Evolutionary conservation across 1,139 yeast genomes (phyloP).

Genomic region (Taiozyma sp.): DNA sequence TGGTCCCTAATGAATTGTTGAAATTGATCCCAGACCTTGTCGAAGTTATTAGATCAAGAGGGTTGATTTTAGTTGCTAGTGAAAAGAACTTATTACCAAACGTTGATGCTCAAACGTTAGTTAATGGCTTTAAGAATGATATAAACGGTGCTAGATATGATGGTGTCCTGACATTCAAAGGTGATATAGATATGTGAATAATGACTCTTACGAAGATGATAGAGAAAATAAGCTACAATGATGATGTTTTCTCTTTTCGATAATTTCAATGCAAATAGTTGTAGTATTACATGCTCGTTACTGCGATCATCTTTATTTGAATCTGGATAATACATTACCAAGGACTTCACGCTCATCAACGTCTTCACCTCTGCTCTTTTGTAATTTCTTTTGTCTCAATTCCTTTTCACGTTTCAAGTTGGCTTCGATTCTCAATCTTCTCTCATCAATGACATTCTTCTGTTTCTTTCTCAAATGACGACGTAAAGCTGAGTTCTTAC

Average conservation of each 20-base stretch:
- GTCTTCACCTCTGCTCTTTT: conserved; percentile 46
- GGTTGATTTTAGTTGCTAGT: conserved; percentile 77
- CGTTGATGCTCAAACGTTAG: conserved; percentile 1
- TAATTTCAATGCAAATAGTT: neutral
- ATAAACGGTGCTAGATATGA: conserved; percentile 72
- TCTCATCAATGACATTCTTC: conserved; percentile 82
- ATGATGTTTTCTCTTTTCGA: neutral
- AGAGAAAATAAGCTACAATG: neutral
- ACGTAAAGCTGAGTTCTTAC: conserved; percentile 82
- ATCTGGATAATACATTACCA: conserved; percentile 57
- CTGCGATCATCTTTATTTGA: conserved; percentile 20
- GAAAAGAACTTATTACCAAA: conserved; percentile 17
- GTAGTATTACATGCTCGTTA: neutral
- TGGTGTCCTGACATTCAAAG: conserved; percentile 66
- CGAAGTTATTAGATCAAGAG: conserved; percentile 73
- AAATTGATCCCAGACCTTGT: conserved; percentile 72
- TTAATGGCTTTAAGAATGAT: conserved; percentile 33
- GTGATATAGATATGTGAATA: conserved; percentile 59
- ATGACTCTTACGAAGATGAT: neutral
- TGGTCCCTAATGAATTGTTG: conserved; percentile 68
- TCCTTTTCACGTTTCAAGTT: conserved; percentile 73
- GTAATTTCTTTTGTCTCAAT: conserved; percentile 52
- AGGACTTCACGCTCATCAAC: conserved; percentile 45
- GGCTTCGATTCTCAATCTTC: conserved; percentile 77
- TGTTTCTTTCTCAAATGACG: conserved; percentile 80